Conservation (phyloP, 1,284 basidiomycete genomes). For the Cryptococcus amylolentus region DNA sequence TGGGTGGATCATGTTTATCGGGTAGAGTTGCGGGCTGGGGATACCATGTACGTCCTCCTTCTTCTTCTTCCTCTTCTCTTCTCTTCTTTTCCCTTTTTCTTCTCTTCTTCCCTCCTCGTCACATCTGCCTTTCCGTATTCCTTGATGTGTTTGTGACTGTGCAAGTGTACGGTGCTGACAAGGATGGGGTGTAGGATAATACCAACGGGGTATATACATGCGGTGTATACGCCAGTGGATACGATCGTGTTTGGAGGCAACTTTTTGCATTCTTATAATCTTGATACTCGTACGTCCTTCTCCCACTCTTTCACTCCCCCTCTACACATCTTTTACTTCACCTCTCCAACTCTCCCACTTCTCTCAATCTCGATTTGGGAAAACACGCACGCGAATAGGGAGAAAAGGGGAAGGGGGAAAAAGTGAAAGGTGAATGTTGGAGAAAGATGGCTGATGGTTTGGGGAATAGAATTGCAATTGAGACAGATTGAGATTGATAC, state of each 20-base stretch:
- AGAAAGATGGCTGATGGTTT: too few relatives aligned
- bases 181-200: constrained; percentile 59
- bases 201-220: constrained; percentile 95
- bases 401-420: too few relatives aligned
- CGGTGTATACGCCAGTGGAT: constrained; percentile 90
- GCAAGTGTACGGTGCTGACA: not conserved
- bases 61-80: not conserved
- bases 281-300: constrained; percentile 38
- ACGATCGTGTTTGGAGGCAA: constrained; percentile 96
- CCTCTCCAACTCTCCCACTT: too few relatives aligned
- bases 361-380: too few relatives aligned
- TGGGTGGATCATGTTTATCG: constrained; percentile 73
- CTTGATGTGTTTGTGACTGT: too few relatives aligned
- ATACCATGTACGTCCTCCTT: constrained; percentile 65
- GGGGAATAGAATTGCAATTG: constrained; percentile 67
- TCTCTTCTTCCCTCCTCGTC: too few relatives aligned
- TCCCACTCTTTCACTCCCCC: not conserved
- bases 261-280: constrained; percentile 79
- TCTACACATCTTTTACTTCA: constrained; percentile 28
- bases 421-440: too few relatives aligned
- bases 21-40: constrained; percentile 74
- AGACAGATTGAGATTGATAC: constrained; percentile 89
- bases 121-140: too few relatives aligned
- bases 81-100: too few relatives aligned
- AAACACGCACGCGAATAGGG: too few relatives aligned